phyloP scores from a whole-genome alignment of 208 protist species.

The Trypanosoma avium region DNA sequence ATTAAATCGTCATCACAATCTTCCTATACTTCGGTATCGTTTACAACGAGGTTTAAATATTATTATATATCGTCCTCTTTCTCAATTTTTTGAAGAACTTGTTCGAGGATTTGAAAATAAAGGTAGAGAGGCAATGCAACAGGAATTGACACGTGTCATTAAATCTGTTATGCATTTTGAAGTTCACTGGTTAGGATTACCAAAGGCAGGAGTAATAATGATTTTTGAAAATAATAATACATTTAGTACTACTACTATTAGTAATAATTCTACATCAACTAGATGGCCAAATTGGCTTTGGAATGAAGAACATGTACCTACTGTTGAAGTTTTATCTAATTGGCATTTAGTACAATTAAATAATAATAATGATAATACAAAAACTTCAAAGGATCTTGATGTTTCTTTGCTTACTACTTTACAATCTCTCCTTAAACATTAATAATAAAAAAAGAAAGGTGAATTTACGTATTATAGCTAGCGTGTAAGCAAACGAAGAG shows the following conservation, averaged over 20 bases:
- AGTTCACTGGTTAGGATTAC: slow-evolving; percentile 54
- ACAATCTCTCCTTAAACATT: too few relatives aligned
- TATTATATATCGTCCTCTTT: slow-evolving; percentile 24
- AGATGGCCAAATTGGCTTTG: slow-evolving; percentile 8
- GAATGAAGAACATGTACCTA: not conserved
- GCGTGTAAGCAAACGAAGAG: too few relatives aligned
- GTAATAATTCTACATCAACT: not conserved
- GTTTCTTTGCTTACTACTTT: too few relatives aligned
- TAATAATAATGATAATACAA: not conserved
- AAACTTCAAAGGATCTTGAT: too few relatives aligned
- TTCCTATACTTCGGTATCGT: slow-evolving; percentile 56
- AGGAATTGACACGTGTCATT: not conserved
- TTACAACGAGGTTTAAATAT: slow-evolving; percentile 53
- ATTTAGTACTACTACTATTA: not conserved
- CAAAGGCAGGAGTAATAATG: slow-evolving; percentile 26
- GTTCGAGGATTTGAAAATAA: not conserved
- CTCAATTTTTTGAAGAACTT: slow-evolving; percentile 17
- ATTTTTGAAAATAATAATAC: not conserved
- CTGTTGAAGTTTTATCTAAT: not conserved
- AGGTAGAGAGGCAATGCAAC: not conserved
- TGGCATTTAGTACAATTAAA: slow-evolving; percentile 5
- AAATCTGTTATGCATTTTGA: slow-evolving; percentile 46
- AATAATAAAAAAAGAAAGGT: too few relatives aligned
- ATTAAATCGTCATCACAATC: slow-evolving; percentile 62
- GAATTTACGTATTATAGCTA: too few relatives aligned